phyloP scores from a whole-genome alignment of 805 yeast genomes.

The Hanseniaspora taiwanica region DNA sequence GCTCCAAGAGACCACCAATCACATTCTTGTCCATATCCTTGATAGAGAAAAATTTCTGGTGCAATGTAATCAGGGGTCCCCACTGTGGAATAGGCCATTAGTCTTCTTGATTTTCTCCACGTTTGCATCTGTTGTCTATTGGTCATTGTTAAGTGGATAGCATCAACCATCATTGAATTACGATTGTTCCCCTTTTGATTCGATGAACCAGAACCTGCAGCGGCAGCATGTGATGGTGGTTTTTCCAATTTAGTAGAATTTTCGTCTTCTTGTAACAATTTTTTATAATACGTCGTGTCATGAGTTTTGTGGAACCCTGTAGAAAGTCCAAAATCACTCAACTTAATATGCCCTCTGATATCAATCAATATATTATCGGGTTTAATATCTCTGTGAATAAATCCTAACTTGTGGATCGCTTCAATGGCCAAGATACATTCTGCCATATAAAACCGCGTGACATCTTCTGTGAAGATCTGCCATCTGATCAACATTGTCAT shows the following conservation, averaged over 20 bases:
- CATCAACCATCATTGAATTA: constrained; percentile 81
- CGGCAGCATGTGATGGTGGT: constrained; percentile 16
- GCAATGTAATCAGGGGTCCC: constrained; percentile 96
- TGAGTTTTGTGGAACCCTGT: constrained; percentile 92
- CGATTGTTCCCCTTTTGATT: constrained; percentile 32
- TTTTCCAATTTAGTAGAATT: constrained; percentile 28
- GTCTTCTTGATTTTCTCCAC: constrained; percentile 82
- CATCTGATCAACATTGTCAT: constrained; percentile 95
- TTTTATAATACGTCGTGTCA: constrained; percentile 75
- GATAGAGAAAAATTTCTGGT: constrained; percentile 83
- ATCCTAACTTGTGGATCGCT: constrained; percentile 84
- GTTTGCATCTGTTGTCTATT: constrained; percentile 92
- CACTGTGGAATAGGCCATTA: constrained; percentile 93
- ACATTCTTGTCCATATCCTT: constrained; percentile 93
- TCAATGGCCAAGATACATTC: constrained; percentile 93
- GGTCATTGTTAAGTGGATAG: constrained; percentile 89
- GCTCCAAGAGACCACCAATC: constrained; percentile 98
- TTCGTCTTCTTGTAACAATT: constrained; percentile 38
- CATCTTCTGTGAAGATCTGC: constrained; percentile 89
- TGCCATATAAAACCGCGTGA: constrained; percentile 86
- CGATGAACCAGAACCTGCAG: constrained; percentile 7
- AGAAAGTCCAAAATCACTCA: constrained; percentile 78
- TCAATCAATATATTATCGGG: constrained; percentile 92
- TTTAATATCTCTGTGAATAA: constrained; percentile 93
- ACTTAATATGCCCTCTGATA: constrained; percentile 65